These are phyloP conservation scores for Lachnellula hyalina DNA, from an alignment of 2,329 filamentous ascomycete genomes.

Conservation along the genomic window DNA sequence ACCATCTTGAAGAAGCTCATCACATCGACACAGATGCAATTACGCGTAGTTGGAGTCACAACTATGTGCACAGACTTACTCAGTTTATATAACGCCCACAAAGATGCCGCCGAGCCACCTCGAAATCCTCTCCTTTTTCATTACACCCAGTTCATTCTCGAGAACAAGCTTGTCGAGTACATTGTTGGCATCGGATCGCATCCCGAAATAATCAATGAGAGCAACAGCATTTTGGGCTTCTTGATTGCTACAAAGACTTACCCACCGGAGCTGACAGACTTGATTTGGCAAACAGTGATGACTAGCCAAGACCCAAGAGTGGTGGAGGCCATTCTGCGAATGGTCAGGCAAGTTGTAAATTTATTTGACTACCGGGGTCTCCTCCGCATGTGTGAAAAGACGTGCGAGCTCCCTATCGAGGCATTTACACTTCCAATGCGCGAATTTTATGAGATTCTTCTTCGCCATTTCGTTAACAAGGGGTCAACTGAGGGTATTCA, in stretches of 20 bases:
- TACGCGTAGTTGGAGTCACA: conserved; percentile 75
- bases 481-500: conserved; percentile 33
- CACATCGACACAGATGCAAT: conserved; percentile 81
- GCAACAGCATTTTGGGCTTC: conserved; percentile 81
- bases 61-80: conserved; percentile 68
- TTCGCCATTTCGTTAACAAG: conserved; percentile 45
- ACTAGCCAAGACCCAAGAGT: conserved; percentile 79
- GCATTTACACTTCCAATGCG: conserved; percentile 58
- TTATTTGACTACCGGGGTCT: conserved; percentile 47
- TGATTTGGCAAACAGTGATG: conserved; percentile 77
- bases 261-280: conserved; percentile 64
- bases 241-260: conserved; percentile 75
- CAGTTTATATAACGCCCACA: conserved; percentile 54
- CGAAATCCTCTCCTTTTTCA: conserved; percentile 56
- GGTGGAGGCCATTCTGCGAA: conserved; percentile 70
- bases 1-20: conserved; percentile 65
- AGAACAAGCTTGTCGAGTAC: conserved; percentile 73
- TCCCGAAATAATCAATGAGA: conserved; percentile 78
- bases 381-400: conserved; percentile 65
- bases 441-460: conserved; percentile 53
- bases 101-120: conserved; percentile 24
- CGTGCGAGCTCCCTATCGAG: conserved; percentile 58
- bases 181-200: conserved; percentile 88
- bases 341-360: conserved; percentile 48
- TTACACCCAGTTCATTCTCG: conserved; percentile 63